Conservation (phyloP, 495 filamentous ascomycete species). For the Aspergillus nanangensis region DNA sequence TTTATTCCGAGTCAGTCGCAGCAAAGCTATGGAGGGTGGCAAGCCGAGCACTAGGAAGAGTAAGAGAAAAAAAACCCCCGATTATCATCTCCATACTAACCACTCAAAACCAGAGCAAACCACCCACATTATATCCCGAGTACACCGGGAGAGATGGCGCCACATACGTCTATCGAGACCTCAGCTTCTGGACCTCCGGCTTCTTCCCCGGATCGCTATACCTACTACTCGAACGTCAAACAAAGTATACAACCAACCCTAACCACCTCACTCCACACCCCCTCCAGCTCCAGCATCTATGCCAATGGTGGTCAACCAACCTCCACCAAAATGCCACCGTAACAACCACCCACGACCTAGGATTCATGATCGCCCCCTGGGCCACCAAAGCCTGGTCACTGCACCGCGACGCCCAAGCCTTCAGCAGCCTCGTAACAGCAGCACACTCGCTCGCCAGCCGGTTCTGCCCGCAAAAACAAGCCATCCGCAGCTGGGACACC, state of each 20-base stretch:
- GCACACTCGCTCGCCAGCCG: slow-evolving; percentile 32
- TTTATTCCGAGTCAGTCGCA: slow-evolving; percentile 22
- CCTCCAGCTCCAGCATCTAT: slow-evolving; percentile 27
- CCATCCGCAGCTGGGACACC: slow-evolving; percentile 36
- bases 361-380: slow-evolving; percentile 41
- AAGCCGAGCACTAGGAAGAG: slow-evolving; percentile 10
- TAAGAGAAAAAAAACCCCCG: slow-evolving; percentile 2
- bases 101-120: background rate
- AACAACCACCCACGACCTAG: slow-evolving; percentile 39
- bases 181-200: slow-evolving; percentile 34
- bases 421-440: slow-evolving; percentile 26
- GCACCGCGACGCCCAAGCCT: slow-evolving; percentile 23
- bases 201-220: slow-evolving; percentile 38
- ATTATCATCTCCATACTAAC: background rate
- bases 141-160: slow-evolving; percentile 19
- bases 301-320: slow-evolving; percentile 30
- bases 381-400: slow-evolving; percentile 34
- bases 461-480: slow-evolving; percentile 25
- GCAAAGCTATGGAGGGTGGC: slow-evolving; percentile 33
- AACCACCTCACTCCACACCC: background rate
- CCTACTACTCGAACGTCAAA: slow-evolving; percentile 23
- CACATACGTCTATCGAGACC: slow-evolving; percentile 25
- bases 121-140: slow-evolving; percentile 23
- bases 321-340: slow-evolving; percentile 28
- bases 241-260: slow-evolving; percentile 2